Evolutionary conservation across 352 stramenopile genomes (phyloP), one percentile per base, ranked within the genome.

Genomic region (Thalassiosira hispida): DNA sequence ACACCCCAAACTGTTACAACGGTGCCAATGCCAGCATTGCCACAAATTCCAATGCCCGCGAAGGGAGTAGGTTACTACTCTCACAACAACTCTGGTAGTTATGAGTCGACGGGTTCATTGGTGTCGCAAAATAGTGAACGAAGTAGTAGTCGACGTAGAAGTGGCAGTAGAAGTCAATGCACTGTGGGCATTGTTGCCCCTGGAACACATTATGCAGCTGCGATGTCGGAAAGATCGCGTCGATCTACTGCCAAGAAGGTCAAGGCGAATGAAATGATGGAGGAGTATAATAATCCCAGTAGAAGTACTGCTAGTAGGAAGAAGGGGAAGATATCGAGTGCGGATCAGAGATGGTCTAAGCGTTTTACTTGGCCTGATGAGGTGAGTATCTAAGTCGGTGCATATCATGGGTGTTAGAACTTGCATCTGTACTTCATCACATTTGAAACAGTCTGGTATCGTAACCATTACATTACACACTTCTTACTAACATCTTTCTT

Each of bases 291-390:
- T 1, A 49, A 20, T 23, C 40, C 25, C 3, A 56, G 47, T n/a
- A 67, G 52, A 12, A 85, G 61, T 18, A 69, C 55, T 44, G 44
- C 11, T 31, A 52, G 27, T 14, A 49, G 62, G 11, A 84, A 84
- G 46, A 89, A 91, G 35, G 68, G 40, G 0, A 86, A 87, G 38
- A 73, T 56, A 16, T 66, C 65, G 11, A 62, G n/a, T 9, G 44
- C 71, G 23, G 88, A 91, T 73, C 63, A 77, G 16, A 64, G 85
- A 27, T 92, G 88, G 85, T 89, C 84, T 1, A 93, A 92, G 47
- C 81, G 88, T 18, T 93, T 93, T 56, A 87, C 84, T 42, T 93
- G 88, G 88, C 85, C 85, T 11, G 88, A 92, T 63, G 79, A 92
- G 25, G 66, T 90, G 33, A 49, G 55, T 49, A 20, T 20, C 2